Percentiles rank a stretch among this genome's conserved stretches.
Evolutionary conservation across 192 early-diverging fungal genomes (phyloP).

Genomic region (Coemansia sp.): DNA sequence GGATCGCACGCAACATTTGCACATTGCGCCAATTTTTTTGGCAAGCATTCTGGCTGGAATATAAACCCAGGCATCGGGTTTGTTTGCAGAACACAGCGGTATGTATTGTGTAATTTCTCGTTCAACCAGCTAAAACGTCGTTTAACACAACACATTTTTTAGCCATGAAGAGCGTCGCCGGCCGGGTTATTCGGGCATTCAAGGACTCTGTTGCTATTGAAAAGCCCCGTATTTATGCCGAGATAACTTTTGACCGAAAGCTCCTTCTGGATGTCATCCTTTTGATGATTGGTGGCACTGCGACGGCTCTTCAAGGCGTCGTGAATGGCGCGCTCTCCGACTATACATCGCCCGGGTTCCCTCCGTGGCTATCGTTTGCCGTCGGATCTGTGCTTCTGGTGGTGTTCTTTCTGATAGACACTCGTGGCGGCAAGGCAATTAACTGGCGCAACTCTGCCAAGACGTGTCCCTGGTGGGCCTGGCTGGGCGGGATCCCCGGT

Average conservation of each 20-base stretch:
- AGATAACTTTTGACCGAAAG: background rate
- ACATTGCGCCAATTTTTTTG: too few species aligned
- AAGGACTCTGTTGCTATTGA: background rate
- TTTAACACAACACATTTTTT: background rate
- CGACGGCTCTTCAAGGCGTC: background rate
- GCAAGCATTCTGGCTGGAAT: background rate
- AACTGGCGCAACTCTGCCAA: constrained; percentile 1
- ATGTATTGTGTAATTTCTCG: too few species aligned
- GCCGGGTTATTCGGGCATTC: background rate
- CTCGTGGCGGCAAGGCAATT: background rate
- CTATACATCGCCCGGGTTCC: background rate
- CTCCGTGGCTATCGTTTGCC: constrained; percentile 1
- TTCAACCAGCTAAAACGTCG: too few species aligned
- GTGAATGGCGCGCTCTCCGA: background rate
- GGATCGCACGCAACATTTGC: too few species aligned
- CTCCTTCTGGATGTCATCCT: background rate
- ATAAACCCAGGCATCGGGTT: background rate
- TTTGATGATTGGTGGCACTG: background rate
- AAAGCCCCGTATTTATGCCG: background rate
- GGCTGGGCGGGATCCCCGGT: background rate
- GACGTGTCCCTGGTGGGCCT: background rate
- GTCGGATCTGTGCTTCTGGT: background rate
- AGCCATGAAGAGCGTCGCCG: background rate
- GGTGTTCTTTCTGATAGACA: background rate
- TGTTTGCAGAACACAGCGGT: too few species aligned